phyloP scores from a whole-genome alignment of 2,329 filamentous ascomycete species.

The Trichoderma citrinoviride region DNA sequence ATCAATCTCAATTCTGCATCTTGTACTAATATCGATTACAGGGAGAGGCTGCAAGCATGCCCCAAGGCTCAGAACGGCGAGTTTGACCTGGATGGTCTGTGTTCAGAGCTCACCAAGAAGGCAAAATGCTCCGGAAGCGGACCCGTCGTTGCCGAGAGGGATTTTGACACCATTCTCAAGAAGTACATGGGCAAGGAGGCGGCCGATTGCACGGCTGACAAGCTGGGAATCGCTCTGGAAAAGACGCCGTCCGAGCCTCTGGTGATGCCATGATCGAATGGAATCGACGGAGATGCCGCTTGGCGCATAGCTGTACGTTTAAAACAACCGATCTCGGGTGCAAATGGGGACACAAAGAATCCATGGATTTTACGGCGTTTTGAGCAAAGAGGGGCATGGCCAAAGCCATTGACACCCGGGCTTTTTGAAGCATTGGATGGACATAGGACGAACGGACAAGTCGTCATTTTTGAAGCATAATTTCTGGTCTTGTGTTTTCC shows the following conservation, averaged over 20 bases:
- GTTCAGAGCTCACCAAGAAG: slow-evolving; percentile 90
- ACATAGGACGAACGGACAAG: slow-evolving; percentile 15
- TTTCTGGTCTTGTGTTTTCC: neutral
- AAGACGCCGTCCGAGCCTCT: slow-evolving; percentile 27
- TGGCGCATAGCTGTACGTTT: slow-evolving; percentile 21
- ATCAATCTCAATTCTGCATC: neutral
- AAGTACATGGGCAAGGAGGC: slow-evolving; percentile 56
- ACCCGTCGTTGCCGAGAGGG: slow-evolving; percentile 82
- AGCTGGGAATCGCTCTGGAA: slow-evolving; percentile 59
- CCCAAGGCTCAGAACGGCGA: slow-evolving; percentile 86
- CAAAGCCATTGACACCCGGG: slow-evolving; percentile 2
- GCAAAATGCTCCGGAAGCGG: slow-evolving; percentile 91
- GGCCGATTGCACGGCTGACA: slow-evolving; percentile 35
- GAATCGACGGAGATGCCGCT: neutral
- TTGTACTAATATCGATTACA: slow-evolving; percentile 48
- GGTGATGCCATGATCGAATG: slow-evolving; percentile 14
- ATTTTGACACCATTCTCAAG: slow-evolving; percentile 77
- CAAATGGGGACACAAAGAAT: slow-evolving; percentile 11
- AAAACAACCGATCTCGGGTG: slow-evolving; percentile 1
- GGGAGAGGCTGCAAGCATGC: slow-evolving; percentile 87
- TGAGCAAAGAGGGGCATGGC: slow-evolving; percentile 15
- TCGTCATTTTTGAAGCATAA: slow-evolving; percentile 17
- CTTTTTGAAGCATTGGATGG: slow-evolving; percentile 11
- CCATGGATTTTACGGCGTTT: slow-evolving; percentile 21
- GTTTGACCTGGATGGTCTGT: slow-evolving; percentile 90